A percentile compares a stretch with the other conserved stretches of the same genome.
Conservation (phyloP, 2,329 filamentous ascomycete genomes). For the Teratosphaeria viscida region DNA sequence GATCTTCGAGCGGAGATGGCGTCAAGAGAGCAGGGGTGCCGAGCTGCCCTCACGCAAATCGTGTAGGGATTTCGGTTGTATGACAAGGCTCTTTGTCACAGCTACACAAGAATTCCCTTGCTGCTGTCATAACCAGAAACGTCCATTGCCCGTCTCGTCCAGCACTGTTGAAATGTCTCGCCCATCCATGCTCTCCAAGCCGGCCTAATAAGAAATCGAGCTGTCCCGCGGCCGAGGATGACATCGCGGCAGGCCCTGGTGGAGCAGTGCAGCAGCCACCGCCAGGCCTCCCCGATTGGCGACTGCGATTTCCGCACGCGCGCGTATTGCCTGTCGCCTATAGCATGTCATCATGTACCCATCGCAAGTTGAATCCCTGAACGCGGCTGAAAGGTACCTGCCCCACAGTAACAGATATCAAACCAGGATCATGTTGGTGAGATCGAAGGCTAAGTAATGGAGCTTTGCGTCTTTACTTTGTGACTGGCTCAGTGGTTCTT, state of each 20-base stretch:
- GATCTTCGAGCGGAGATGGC: neutral
- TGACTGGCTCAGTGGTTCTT: neutral
- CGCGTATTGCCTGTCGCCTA: neutral
- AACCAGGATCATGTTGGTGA: neutral
- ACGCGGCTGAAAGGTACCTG: neutral
- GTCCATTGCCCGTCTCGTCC: neutral
- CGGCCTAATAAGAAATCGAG: neutral
- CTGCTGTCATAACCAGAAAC: conserved; percentile 3
- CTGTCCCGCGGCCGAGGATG: neutral
- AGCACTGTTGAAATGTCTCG: neutral
- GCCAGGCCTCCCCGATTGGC: neutral
- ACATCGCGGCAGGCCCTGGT: neutral
- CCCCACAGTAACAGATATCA: neutral
- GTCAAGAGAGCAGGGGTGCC: neutral
- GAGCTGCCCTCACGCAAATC: neutral
- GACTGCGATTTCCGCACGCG: neutral
- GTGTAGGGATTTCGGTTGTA: neutral
- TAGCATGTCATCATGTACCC: neutral
- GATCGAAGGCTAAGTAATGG: neutral
- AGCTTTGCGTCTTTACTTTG: neutral
- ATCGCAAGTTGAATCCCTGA: neutral
- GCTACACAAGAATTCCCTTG: conserved; percentile 6
- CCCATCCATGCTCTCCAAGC: neutral
- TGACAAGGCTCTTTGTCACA: neutral
- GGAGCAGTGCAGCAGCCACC: neutral